Evolutionary conservation across 2,329 filamentous ascomycete species (phyloP), one percentile per base, ranked within the genome.

Genomic region (Pleoardoris graminearum): DNA sequence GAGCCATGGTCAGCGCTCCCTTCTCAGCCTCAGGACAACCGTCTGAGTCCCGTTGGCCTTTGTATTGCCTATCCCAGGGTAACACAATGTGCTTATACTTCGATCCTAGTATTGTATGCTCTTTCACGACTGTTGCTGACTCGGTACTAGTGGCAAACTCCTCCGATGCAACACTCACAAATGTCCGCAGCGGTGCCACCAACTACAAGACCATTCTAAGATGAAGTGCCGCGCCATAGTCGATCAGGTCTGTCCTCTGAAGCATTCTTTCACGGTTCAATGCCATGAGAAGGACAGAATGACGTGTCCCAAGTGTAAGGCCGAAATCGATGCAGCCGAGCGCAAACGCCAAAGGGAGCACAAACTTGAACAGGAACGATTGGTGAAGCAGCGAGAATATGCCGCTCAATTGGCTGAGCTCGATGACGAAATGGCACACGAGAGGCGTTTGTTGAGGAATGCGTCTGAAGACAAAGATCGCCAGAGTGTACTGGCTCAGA

Each of bases 141-240:
- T 32, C 16, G 21, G 6, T 11, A 4, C 45, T 16, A 85, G 85
- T 66, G 77, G 75, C 1, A 71, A 61, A 0, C 60, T 67, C 1
- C 72, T 90, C 1, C 76, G 66, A 1, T 91, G 88, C 49, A 79
- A 79, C 0, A 32, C 79, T 1, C 88, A 91, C 57, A 62, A 62
- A 0, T 91, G 89, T 59, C 73, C 75, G 0, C 77, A 74, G 0
- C 76, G 77, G 6, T 92, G 89, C 51, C 89, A 92, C 68, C 79
- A 81, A 0, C 57, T 86, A 0, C 61, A 66, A 0, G 80, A 89
- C 51, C 86, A 89, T 61, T 81, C 79, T 0, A 79, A 81, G 41
- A 79, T 84, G 67, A 33, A 63, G 2, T 86, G 82, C 58, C 61
- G 16, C 23, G 58, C 57, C 1, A 62, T 78, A 5, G 50, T 85